Percentiles rank a stretch among this genome's conserved stretches.
Evolutionary conservation across 306 rosid species (phyloP).

Genomic region (Fragaria nilgerrensis): DNA sequence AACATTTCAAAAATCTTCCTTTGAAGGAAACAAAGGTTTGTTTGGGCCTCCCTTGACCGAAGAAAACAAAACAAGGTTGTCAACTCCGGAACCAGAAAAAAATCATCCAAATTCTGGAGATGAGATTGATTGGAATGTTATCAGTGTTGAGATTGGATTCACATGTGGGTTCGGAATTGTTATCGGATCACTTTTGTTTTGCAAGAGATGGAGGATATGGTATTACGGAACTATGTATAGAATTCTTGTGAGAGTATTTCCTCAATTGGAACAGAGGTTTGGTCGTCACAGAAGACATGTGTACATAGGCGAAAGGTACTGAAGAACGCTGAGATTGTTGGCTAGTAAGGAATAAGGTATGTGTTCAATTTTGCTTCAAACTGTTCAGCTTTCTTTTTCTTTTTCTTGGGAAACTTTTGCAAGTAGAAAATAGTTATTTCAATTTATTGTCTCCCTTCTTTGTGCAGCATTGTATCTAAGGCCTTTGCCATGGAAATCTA

Average conservation of each 20-base stretch:
- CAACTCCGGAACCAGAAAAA: background rate
- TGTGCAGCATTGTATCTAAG: too few species aligned
- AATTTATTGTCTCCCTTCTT: too few species aligned
- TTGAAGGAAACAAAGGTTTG: constrained; percentile 19
- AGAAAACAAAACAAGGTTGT: background rate
- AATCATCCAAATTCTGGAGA: background rate
- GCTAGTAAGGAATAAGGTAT: too few species aligned
- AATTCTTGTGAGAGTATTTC: background rate
- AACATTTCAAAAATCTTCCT: constrained; percentile 5
- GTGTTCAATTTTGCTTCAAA: too few species aligned
- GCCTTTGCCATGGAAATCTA: too few species aligned
- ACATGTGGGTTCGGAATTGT: background rate
- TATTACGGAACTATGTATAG: background rate
- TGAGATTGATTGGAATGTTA: background rate
- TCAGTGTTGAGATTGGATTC: background rate
- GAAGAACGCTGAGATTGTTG: background rate
- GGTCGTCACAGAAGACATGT: background rate
- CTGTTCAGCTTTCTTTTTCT: too few species aligned
- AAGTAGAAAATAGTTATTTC: too few species aligned
- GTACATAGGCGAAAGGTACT: background rate
- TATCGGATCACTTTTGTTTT: background rate
- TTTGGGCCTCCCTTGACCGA: constrained; percentile 29
- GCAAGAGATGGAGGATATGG: background rate
- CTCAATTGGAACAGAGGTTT: background rate
- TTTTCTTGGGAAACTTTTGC: too few species aligned